Evolutionary conservation across 2,329 filamentous ascomycete genomes (phyloP), one percentile per base, ranked within the genome.

Genomic region (Tolypocladium paradoxum): DNA sequence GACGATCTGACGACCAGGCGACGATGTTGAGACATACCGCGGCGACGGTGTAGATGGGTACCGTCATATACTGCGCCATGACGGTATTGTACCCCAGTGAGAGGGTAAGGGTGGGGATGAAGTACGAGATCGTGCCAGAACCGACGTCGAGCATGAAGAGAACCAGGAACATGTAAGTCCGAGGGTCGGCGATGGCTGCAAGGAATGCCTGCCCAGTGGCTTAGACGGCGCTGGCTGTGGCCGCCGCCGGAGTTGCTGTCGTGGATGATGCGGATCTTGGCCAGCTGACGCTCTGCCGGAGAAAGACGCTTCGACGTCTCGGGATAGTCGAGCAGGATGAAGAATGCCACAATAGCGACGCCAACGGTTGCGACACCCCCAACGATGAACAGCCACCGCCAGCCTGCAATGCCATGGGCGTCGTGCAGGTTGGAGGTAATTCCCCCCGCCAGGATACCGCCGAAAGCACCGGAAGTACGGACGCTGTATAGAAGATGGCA

Each of bases 311-410:
- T 68, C 0, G 83, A 83, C 0, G 81, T 83, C 45, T 75, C 78
- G 0, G 84, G 84, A 0, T 82, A 77, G 64, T 87, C 84, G 2
- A 83, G 85, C n/a, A 87, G 66, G 0, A 82, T 82, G 59, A 83
- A 59, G 64, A 83, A 84, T 3, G 75, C 66, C 24, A 85, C 70
- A 5, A 86, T 24, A 0, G 76, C 72, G 0, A 86, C 66, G 3
- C 72, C 70, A 54, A 66, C 56, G 9, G 70, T 73, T 57, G 84
- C 76, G 59, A 85, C 79, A 22, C 84, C 84, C 63, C 87, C 84
- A 20, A 87, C 78, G 8, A 76, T 76, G 55, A 87, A 87, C 53
- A 87, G 83, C 83, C 85, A 85, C 6, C 83, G 73, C 84, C 83
- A 87, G n/a, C 67, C 69, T 33, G 68, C 69, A 0, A 85, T 68